A percentile compares a stretch with the other conserved stretches of the same genome.
These are phyloP conservation scores for Chalaropsis ovoidea DNA, from an alignment of 2,329 filamentous ascomycete species.

Conservation along the genomic window DNA sequence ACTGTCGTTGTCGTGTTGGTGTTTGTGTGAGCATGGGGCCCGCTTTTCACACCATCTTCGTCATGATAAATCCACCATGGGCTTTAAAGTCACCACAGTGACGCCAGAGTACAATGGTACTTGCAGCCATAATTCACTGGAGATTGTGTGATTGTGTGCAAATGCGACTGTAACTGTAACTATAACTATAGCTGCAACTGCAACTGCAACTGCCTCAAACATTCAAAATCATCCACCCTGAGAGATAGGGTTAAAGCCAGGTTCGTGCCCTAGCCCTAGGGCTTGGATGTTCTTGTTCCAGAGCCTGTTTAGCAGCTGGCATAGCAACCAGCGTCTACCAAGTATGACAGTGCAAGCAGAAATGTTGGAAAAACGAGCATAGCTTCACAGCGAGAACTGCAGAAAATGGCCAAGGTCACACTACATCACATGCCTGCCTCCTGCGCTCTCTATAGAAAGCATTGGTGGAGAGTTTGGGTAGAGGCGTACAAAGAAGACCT, in stretches of 20 bases:
- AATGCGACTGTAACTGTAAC: neutral
- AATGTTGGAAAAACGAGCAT: neutral
- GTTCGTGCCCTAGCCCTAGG: neutral
- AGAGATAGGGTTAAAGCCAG: neutral
- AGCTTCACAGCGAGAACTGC: neutral
- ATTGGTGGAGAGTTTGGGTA: conserved; percentile 13
- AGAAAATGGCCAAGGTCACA: neutral
- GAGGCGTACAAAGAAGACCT: neutral
- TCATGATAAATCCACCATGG: neutral
- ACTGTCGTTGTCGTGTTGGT: neutral
- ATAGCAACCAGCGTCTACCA: conserved; percentile 2
- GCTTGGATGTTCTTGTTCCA: neutral
- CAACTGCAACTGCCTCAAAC: neutral
- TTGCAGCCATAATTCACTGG: neutral
- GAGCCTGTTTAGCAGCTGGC: neutral
- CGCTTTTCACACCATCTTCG: neutral
- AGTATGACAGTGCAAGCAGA: neutral
- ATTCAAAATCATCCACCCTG: neutral
- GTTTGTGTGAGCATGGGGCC: neutral
- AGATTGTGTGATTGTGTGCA: neutral
- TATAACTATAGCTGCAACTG: neutral
- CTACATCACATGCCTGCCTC: neutral
- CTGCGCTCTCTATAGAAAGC: neutral
- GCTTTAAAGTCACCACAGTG: neutral
- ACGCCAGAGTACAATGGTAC: neutral